Percentiles rank a stretch among this genome's conserved stretches.
Evolutionary conservation across 257 asterid genomes (phyloP).

Genomic region (Solanum habrochaites): DNA sequence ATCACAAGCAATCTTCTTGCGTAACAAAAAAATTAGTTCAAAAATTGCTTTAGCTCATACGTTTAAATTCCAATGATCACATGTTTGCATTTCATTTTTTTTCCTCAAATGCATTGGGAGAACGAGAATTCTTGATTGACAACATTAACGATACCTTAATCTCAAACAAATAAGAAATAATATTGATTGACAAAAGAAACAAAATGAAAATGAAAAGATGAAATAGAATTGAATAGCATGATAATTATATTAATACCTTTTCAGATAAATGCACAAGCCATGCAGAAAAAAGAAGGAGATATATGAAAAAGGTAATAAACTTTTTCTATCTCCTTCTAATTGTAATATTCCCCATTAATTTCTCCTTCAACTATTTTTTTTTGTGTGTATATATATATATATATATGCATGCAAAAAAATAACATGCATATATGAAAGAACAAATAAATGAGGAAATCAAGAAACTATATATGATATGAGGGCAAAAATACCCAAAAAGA

Average conservation of each 20-base stretch:
- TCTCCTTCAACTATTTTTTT: slow-evolving; percentile 6
- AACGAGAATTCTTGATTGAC: not conserved
- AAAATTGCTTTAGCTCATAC: not conserved
- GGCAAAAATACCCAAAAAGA: not conserved
- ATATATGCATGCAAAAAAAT: slow-evolving; percentile 6
- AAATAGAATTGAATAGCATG: not conserved
- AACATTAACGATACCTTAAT: not conserved
- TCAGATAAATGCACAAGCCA: not conserved
- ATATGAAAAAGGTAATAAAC: slow-evolving; percentile 14
- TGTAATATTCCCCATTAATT: slow-evolving; percentile 14
- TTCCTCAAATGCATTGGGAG: not conserved
- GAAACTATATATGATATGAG: not conserved
- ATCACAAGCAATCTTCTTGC: not conserved
- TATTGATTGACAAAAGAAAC: not conserved
- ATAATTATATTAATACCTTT: slow-evolving; percentile 18
- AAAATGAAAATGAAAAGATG: not conserved
- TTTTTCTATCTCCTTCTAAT: slow-evolving; percentile 26
- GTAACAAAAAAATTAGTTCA: not conserved
- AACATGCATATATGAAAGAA: slow-evolving; percentile 34
- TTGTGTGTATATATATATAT: not conserved
- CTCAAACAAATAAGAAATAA: not conserved
- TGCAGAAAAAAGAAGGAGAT: slow-evolving; percentile 11
- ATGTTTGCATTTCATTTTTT: not conserved
- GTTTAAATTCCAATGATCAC: not conserved
- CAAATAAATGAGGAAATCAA: not conserved